Percentiles rank a stretch among this genome's conserved stretches.
Evolutionary conservation across 1,284 basidiomycete genomes (phyloP).

Genomic region (Pyrrhoderma noxium): DNA sequence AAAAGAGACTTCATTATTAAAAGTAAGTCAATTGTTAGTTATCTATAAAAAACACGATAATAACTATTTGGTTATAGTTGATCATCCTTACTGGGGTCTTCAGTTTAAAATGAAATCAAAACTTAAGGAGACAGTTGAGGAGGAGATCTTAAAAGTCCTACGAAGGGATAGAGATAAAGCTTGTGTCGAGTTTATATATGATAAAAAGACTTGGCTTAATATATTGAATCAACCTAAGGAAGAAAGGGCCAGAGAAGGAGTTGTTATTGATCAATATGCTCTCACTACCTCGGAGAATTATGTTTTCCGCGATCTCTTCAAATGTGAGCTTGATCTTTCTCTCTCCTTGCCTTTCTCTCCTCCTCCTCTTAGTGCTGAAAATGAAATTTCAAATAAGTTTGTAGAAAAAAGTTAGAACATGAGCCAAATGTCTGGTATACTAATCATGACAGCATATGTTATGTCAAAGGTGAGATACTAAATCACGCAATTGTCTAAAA

Average conservation of each 20-base stretch:
- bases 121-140: background rate
- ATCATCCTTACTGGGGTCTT: background rate
- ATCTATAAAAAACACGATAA: background rate
- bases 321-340: too few species aligned
- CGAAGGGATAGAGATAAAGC: background rate
- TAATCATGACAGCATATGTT: too few species aligned
- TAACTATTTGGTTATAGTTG: background rate
- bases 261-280: background rate
- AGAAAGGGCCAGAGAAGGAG: background rate
- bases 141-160: background rate
- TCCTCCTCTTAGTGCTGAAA: too few species aligned
- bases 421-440: too few species aligned
- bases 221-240: background rate
- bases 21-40: too few species aligned
- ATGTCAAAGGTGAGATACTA: too few species aligned
- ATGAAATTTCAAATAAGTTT: too few species aligned
- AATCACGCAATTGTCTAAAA: too few species aligned
- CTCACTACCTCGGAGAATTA: too few species aligned
- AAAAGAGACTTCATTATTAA: background rate
- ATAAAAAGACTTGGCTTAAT: background rate
- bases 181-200: background rate
- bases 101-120: background rate
- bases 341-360: too few species aligned
- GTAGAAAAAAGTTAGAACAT: too few species aligned
- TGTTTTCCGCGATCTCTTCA: too few species aligned